Evolutionary conservation across 805 yeast species (phyloP).

Genomic region (Wickerhamia fluorescens): DNA sequence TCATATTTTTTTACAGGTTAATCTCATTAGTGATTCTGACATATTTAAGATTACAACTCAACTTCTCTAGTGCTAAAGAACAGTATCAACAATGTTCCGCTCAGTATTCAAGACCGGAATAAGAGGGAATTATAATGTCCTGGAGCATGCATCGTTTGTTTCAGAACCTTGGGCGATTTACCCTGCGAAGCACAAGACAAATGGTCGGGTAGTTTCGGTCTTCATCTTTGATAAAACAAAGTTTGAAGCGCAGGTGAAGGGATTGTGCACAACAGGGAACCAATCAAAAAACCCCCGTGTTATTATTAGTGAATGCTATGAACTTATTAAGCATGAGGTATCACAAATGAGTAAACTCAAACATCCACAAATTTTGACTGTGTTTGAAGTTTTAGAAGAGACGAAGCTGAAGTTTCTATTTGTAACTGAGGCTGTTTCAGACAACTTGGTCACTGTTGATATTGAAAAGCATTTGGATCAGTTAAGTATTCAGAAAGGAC

Average conservation of each 20-base stretch:
- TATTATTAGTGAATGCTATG: slow-evolving; percentile 55
- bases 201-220: slow-evolving; percentile 65
- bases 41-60: too few relatives aligned
- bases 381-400: slow-evolving; percentile 87
- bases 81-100: slow-evolving; percentile 50
- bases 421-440: slow-evolving; percentile 74
- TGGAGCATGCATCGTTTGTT: slow-evolving; percentile 62
- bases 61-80: too few relatives aligned
- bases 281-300: slow-evolving; percentile 40
- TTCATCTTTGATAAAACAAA: slow-evolving; percentile 80
- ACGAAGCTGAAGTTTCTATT: slow-evolving; percentile 70
- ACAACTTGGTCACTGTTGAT: slow-evolving; percentile 39
- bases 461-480: slow-evolving; percentile 47
- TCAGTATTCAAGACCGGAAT: slow-evolving; percentile 54
- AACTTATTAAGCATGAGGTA: slow-evolving; percentile 60
- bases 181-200: slow-evolving; percentile 69
- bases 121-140: slow-evolving; percentile 58
- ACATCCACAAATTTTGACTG: slow-evolving; percentile 81
- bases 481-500: slow-evolving; percentile 71
- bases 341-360: slow-evolving; percentile 69
- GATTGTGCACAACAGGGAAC: slow-evolving; percentile 24
- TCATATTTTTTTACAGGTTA: too few relatives aligned
- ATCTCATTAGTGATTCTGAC: too few relatives aligned
- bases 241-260: slow-evolving; percentile 48
- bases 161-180: slow-evolving; percentile 80